Evolutionary conservation across 1,284 basidiomycete genomes (phyloP).

Genomic region (Sanghuangporus baumii): DNA sequence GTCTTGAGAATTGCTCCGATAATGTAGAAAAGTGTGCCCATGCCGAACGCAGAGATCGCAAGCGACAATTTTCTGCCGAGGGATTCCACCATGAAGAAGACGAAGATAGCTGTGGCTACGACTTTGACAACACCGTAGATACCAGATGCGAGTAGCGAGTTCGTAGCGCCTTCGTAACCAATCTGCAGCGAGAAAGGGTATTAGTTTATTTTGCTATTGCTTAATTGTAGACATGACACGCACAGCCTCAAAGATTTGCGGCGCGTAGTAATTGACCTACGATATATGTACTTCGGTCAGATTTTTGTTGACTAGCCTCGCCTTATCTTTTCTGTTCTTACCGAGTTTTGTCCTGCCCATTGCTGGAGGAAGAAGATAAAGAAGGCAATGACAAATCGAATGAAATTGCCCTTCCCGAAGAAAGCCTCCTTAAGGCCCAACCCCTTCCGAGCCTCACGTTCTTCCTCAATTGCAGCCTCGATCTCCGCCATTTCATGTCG

Average conservation of each 20-base stretch:
- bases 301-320: not conserved
- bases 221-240: conserved; percentile 31
- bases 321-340: conserved; percentile 33
- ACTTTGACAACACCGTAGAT: conserved; percentile 79
- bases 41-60: conserved; percentile 58
- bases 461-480: conserved; percentile 61
- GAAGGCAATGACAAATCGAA: conserved; percentile 65
- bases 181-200: conserved; percentile 35
- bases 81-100: conserved; percentile 50
- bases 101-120: conserved; percentile 61
- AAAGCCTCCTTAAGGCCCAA: conserved; percentile 64
- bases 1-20: conserved; percentile 74
- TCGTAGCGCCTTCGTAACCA: conserved; percentile 54
- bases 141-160: conserved; percentile 72
- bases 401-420: conserved; percentile 67
- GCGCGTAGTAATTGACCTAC: conserved; percentile 58
- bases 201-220: conserved; percentile 30
- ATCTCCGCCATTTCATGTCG: conserved; percentile 55
- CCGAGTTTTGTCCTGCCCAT: conserved; percentile 56
- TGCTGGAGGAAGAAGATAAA: conserved; percentile 60
- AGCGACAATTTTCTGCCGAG: conserved; percentile 54
- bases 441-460: conserved; percentile 48
- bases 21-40: conserved; percentile 57
- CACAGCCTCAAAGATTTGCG: conserved; percentile 65
- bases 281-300: not conserved